Evolutionary conservation across 441 rosid genomes (phyloP).

Genomic region (Pelargonium fulgidum): DNA sequence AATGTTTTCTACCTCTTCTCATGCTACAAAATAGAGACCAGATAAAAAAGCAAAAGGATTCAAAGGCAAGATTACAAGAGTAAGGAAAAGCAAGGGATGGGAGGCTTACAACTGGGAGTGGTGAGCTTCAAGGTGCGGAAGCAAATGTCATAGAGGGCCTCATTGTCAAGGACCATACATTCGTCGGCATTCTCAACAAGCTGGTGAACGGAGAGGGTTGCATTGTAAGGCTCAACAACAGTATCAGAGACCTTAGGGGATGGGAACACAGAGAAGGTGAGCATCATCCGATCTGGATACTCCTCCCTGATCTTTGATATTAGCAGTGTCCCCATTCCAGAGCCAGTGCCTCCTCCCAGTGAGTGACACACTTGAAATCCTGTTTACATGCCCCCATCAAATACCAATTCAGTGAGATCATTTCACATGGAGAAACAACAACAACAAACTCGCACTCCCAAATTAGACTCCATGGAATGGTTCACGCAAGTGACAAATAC

Average conservation of each 20-base stretch:
- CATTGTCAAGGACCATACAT: conserved; percentile 72
- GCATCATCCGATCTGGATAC: conserved; percentile 72
- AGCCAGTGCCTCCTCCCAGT: conserved; percentile 71
- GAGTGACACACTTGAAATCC: conserved; percentile 81
- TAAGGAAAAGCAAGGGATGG: too few relatives aligned
- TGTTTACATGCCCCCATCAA: conserved; percentile 23
- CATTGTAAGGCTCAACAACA: conserved; percentile 77
- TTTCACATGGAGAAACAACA: too few relatives aligned
- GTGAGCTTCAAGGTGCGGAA: too few relatives aligned
- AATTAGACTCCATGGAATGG: too few relatives aligned
- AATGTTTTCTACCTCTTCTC: too few relatives aligned
- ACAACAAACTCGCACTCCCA: too few relatives aligned
- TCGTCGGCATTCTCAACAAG: conserved; percentile 76
- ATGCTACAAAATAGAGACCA: too few relatives aligned
- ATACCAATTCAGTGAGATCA: not conserved
- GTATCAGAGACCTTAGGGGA: conserved; percentile 78
- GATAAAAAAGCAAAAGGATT: too few relatives aligned
- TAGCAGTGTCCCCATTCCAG: conserved; percentile 75
- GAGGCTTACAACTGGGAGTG: too few relatives aligned
- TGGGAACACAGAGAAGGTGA: conserved; percentile 68
- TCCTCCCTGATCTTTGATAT: conserved; percentile 74
- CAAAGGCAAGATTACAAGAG: too few relatives aligned
- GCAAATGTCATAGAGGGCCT: too few relatives aligned
- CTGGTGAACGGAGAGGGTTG: conserved; percentile 70
- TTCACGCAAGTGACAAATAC: too few relatives aligned